A percentile compares a stretch with the other conserved stretches of the same genome.
Conservation (phyloP, 1,284 basidiomycete species). For the Inonotus hispidus region DNA sequence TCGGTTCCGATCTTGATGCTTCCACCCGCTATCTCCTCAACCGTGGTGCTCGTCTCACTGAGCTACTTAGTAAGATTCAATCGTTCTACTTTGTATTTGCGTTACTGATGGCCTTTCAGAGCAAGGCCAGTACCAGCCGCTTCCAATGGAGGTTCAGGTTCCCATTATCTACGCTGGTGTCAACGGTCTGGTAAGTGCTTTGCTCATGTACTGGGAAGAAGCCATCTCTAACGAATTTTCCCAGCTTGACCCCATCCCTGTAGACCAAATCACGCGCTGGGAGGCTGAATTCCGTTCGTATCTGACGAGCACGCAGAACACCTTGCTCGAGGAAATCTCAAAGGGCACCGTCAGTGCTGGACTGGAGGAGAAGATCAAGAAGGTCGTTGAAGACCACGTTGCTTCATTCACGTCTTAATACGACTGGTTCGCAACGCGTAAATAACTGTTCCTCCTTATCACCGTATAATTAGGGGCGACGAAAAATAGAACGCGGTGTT, state of each 20-base stretch:
- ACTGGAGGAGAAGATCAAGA: slow-evolving; percentile 91
- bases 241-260: slow-evolving; percentile 85
- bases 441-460: neutral
- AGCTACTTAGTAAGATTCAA: slow-evolving; percentile 77
- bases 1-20: slow-evolving; percentile 99
- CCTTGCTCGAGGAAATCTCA: slow-evolving; percentile 78
- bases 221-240: neutral
- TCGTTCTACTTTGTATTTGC: neutral
- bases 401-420: slow-evolving; percentile 61
- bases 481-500: neutral
- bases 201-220: slow-evolving; percentile 11
- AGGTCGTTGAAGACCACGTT: slow-evolving; percentile 84
- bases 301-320: slow-evolving; percentile 61
- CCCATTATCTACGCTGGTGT: slow-evolving; percentile 99
- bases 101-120: slow-evolving; percentile 38
- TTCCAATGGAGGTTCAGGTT: slow-evolving; percentile 93
- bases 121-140: slow-evolving; percentile 96
- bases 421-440: neutral
- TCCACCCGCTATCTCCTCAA: slow-evolving; percentile 96
- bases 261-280: slow-evolving; percentile 94
- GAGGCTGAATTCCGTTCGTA: slow-evolving; percentile 87
- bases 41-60: slow-evolving; percentile 97
- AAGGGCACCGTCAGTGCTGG: slow-evolving; percentile 83
- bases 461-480: neutral
- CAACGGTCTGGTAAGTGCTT: slow-evolving; percentile 81